Conservation (phyloP, 2,329 filamentous ascomycete species). For the Cladosporium cucumerinum region DNA sequence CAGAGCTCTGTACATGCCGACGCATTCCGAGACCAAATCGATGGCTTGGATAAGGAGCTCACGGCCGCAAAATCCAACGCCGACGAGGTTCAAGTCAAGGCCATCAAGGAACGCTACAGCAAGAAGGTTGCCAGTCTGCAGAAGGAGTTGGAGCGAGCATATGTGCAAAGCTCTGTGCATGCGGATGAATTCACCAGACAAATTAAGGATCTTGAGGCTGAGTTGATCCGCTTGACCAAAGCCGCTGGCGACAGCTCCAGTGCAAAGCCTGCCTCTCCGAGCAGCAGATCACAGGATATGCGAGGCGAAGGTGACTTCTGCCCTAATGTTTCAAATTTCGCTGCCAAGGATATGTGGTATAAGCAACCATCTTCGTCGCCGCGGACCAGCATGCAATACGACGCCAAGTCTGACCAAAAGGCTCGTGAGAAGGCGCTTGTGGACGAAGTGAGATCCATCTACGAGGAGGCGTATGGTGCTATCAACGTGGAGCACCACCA, state of each 20-base stretch:
- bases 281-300: constrained; percentile 14
- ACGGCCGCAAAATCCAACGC: constrained; percentile 21
- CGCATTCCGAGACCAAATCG: constrained; percentile 10
- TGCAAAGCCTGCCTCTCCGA: not conserved
- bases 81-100: constrained; percentile 18
- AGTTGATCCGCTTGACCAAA: constrained; percentile 7
- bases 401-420: constrained; percentile 26
- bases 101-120: constrained; percentile 21
- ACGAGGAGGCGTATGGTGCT: constrained; percentile 42
- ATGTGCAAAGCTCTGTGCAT: constrained; percentile 24
- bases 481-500: constrained; percentile 33
- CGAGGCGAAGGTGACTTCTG: constrained; percentile 40
- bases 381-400: constrained; percentile 19
- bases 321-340: constrained; percentile 36
- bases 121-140: constrained; percentile 24
- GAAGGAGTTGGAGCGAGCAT: constrained; percentile 24
- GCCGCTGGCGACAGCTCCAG: not conserved
- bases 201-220: constrained; percentile 13
- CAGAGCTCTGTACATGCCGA: constrained; percentile 28
- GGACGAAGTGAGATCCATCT: constrained; percentile 40
- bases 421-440: constrained; percentile 35
- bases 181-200: constrained; percentile 13
- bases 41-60: constrained; percentile 21
- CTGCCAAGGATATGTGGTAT: constrained; percentile 36
- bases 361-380: constrained; percentile 31